A percentile compares a stretch with the other conserved stretches of the same genome.
These are phyloP conservation scores for Pyronema domesticum DNA, from an alignment of 495 filamentous ascomycete genomes.

Conservation along the genomic window DNA sequence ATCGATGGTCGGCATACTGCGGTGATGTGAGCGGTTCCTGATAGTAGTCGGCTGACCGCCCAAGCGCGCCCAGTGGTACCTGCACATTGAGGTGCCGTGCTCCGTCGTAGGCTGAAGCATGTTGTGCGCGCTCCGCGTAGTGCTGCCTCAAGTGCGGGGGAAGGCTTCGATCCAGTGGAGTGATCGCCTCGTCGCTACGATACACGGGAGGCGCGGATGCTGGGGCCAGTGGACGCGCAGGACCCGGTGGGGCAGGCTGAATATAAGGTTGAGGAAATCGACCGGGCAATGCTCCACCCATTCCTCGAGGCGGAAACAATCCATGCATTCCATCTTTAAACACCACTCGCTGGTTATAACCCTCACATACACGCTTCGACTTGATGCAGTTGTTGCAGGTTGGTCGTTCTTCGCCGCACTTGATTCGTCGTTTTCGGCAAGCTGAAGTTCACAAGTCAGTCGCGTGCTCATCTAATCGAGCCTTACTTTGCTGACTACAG, in stretches of 20 bases:
- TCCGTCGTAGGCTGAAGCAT: conserved; percentile 20
- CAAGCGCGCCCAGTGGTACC: conserved; percentile 5
- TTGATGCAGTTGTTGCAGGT: conserved; percentile 87
- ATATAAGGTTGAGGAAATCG: conserved; percentile 26
- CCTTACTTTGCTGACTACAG: background rate
- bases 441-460: conserved; percentile 32
- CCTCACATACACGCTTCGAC: conserved; percentile 83
- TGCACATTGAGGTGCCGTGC: conserved; percentile 10
- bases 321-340: conserved; percentile 66
- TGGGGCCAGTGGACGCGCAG: conserved; percentile 29
- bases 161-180: conserved; percentile 18
- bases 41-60: conserved; percentile 3
- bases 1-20: conserved; percentile 5
- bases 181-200: conserved; percentile 22
- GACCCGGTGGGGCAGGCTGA: conserved; percentile 19
- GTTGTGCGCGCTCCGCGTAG: conserved; percentile 17
- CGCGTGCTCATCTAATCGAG: conserved; percentile 4
- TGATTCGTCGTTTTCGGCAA: conserved; percentile 86
- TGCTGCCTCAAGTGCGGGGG: conserved; percentile 16
- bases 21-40: conserved; percentile 3
- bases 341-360: conserved; percentile 79
- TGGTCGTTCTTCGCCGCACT: conserved; percentile 89
- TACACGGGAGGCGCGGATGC: conserved; percentile 24
- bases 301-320: conserved; percentile 17
- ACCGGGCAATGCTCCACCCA: conserved; percentile 29